Percentiles rank a stretch among this genome's conserved stretches.
Conservation (phyloP, 768 basidiomycete species). For the Pisolithus albus region DNA sequence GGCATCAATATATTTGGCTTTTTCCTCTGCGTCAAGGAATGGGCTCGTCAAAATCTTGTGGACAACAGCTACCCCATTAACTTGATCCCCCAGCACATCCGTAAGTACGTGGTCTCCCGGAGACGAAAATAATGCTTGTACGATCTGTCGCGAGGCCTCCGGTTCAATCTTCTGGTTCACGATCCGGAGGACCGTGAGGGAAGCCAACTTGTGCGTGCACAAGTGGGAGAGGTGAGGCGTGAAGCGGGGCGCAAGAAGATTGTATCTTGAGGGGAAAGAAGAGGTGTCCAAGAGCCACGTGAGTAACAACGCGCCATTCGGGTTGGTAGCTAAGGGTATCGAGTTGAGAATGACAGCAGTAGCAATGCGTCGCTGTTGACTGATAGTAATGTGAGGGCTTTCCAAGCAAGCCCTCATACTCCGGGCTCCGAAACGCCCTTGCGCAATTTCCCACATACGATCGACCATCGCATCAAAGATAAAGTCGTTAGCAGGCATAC, state of each 20-base stretch:
- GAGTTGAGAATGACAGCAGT: conserved; percentile 94
- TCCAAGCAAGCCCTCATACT: conserved; percentile 97
- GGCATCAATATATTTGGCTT: conserved; percentile 68
- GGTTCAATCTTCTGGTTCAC: conserved; percentile 96
- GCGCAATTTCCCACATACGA: conserved; percentile 97
- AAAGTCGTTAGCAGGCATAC: conserved; percentile 85
- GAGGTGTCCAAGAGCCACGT: conserved; percentile 98
- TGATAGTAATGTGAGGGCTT: conserved; percentile 76
- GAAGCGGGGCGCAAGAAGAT: conserved; percentile 89
- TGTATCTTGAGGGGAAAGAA: conserved; percentile 91
- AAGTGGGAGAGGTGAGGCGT: conserved; percentile 94
- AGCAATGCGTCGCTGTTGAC: conserved; percentile 92
- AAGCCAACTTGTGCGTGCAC: conserved; percentile 96
- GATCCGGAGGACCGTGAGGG: conserved; percentile 88
- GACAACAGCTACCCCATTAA: conserved; percentile 89
- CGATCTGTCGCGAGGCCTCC: conserved; percentile 77
- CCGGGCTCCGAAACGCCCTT: conserved; percentile 95
- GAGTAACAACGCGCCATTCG: conserved; percentile 90
- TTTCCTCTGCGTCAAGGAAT: conserved; percentile 69
- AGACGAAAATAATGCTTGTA: conserved; percentile 87
- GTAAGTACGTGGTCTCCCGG: conserved; percentile 85
- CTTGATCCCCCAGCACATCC: conserved; percentile 92
- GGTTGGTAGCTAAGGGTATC: conserved; percentile 94
- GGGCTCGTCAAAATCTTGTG: conserved; percentile 89
- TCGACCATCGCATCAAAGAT: conserved; percentile 98